These are phyloP conservation scores for Danielozyma ontarioensis DNA, from an alignment of 805 yeast species.

Conservation along the genomic window DNA sequence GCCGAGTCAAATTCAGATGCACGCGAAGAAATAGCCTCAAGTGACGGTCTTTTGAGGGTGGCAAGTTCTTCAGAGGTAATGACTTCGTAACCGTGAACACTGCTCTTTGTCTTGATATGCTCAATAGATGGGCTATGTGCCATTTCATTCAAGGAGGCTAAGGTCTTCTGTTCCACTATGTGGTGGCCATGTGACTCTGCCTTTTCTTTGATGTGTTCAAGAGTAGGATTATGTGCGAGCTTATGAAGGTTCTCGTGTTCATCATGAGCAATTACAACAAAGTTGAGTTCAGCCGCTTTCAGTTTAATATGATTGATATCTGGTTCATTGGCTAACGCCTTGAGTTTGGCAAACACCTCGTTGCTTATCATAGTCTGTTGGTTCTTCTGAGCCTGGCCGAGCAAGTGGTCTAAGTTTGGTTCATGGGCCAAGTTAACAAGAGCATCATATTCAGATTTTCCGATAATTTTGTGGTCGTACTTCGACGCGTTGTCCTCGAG, in stretches of 20 bases:
- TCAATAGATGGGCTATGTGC: constrained; percentile 15
- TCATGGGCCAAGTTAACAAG: constrained; percentile 6
- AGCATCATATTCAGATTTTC: constrained; percentile 10
- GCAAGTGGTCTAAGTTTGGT: constrained; percentile 9
- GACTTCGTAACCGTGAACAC: too few relatives aligned
- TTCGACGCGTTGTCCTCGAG: constrained; percentile 3
- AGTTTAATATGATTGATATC: constrained; percentile 9
- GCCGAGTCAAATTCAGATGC: background rate
- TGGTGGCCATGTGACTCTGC: constrained; percentile 10
- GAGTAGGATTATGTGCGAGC: constrained; percentile 8
- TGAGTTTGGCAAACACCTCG: constrained; percentile 11
- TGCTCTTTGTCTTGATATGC: background rate
- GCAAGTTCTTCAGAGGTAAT: background rate
- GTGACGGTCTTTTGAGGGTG: too few relatives aligned
- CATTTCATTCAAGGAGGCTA: constrained; percentile 7
- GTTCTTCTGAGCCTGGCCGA: constrained; percentile 9
- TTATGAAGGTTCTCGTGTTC: constrained; percentile 4
- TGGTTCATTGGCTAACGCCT: constrained; percentile 14
- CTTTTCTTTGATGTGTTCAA: constrained; percentile 8
- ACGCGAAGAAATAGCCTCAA: too few relatives aligned
- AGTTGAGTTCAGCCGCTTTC: constrained; percentile 9
- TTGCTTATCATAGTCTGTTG: constrained; percentile 7
- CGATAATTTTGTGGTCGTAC: constrained; percentile 12
- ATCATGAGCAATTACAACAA: too few relatives aligned
- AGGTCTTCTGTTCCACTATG: constrained; percentile 7